Conservation (phyloP, 2,329 filamentous ascomycete species). For the Epicoccum nigrum region DNA sequence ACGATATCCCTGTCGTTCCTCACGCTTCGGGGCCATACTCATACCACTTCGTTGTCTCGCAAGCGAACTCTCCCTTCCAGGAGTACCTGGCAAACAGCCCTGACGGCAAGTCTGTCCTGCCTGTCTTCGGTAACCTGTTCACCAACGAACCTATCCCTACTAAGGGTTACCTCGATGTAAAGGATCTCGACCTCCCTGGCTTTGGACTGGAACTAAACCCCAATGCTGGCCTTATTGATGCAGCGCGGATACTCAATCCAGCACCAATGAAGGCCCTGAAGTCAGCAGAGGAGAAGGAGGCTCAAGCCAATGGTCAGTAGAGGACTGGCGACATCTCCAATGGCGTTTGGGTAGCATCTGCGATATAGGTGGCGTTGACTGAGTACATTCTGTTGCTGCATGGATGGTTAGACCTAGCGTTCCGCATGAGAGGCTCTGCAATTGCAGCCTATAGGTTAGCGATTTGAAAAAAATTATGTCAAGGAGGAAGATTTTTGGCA, state of each 20-base stretch:
- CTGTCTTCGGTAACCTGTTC: constrained; percentile 92
- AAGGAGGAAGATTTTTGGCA: constrained; percentile 5
- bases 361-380: constrained; percentile 10
- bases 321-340: neutral
- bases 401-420: constrained; percentile 27
- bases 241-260: constrained; percentile 73
- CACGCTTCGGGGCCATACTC: constrained; percentile 93
- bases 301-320: constrained; percentile 26
- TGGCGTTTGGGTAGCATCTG: constrained; percentile 12
- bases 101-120: constrained; percentile 86
- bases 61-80: constrained; percentile 92
- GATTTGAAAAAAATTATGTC: constrained; percentile 5
- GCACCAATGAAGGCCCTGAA: constrained; percentile 56
- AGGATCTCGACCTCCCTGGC: constrained; percentile 83
- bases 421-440: constrained; percentile 15
- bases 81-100: constrained; percentile 94
- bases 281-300: constrained; percentile 32
- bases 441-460: constrained; percentile 13
- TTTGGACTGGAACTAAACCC: constrained; percentile 90
- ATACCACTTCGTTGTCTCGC: constrained; percentile 94
- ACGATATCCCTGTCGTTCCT: constrained; percentile 94
- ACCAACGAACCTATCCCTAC: constrained; percentile 86
- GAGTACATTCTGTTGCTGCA: constrained; percentile 10
- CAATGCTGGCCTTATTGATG: constrained; percentile 77
- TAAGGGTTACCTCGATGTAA: constrained; percentile 79